These are phyloP conservation scores for Epicoccum sorghinum DNA, from an alignment of 2,329 filamentous ascomycete genomes.

Conservation along the genomic window DNA sequence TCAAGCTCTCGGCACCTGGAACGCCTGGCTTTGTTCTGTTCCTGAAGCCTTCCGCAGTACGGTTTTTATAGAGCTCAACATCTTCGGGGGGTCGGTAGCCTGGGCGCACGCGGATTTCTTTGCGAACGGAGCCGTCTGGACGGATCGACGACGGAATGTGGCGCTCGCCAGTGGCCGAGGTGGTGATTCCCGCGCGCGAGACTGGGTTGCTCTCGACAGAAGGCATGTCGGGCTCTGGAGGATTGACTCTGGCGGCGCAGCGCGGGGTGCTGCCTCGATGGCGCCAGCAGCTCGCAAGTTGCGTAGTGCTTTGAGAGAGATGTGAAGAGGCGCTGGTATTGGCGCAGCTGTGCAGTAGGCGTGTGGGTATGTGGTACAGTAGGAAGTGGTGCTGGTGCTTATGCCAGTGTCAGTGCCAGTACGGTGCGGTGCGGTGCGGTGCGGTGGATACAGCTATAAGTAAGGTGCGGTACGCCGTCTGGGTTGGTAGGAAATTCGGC, in stretches of 20 bases:
- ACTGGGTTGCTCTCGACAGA: slow-evolving; percentile 37
- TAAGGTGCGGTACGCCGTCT: no score
- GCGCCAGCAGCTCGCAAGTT: neutral
- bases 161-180: slow-evolving; percentile 76
- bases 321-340: neutral
- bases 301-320: slow-evolving; percentile 7
- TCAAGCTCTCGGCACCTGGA: slow-evolving; percentile 70
- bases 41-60: slow-evolving; percentile 83
- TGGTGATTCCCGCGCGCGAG: slow-evolving; percentile 65
- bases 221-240: slow-evolving; percentile 32
- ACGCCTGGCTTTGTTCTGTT: slow-evolving; percentile 72
- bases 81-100: slow-evolving; percentile 95
- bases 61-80: slow-evolving; percentile 94
- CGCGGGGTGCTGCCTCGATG: neutral
- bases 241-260: neutral
- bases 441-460: no score
- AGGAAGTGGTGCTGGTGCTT: no score
- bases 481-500: neutral
- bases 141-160: slow-evolving; percentile 88
- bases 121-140: slow-evolving; percentile 87
- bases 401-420: no score
- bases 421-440: no score
- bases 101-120: slow-evolving; percentile 90
- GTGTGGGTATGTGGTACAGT: neutral
- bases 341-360: no score